Conservation (phyloP, 192 early-diverging fungal genomes). For the Coemansia sp. region DNA sequence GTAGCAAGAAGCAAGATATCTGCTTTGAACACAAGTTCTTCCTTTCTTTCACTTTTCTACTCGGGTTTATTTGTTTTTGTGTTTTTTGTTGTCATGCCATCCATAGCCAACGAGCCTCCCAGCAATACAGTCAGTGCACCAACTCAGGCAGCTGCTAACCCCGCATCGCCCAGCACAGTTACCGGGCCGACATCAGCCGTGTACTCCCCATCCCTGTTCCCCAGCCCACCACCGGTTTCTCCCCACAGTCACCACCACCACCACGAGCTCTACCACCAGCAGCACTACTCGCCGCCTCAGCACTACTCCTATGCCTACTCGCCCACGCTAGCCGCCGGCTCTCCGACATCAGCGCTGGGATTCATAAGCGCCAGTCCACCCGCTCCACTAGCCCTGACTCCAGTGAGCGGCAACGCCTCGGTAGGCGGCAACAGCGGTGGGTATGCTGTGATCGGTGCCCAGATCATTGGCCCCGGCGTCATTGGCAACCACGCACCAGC, state of each 20-base stretch:
- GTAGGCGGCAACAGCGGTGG: background rate
- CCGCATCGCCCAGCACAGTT: background rate
- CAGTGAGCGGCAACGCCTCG: background rate
- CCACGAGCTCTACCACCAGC: conserved; percentile 5
- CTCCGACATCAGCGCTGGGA: conserved; percentile 16
- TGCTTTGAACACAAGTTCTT: background rate
- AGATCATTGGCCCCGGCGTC: conserved; percentile 9
- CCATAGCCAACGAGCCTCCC: conserved; percentile 19
- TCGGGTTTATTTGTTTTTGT: background rate
- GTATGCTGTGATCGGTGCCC: conserved; percentile 17
- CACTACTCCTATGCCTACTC: conserved; percentile 11
- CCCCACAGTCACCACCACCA: conserved; percentile 4
- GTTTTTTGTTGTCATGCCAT: conserved; percentile 23
- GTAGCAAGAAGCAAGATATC: background rate
- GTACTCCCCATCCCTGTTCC: background rate
- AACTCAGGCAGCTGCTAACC: background rate
- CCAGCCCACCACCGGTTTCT: background rate
- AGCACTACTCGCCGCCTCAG: conserved; percentile 10
- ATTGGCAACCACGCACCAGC: conserved; percentile 1
- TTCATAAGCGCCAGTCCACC: conserved; percentile 15
- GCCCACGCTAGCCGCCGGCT: conserved; percentile 6
- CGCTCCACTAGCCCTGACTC: conserved; percentile 3
- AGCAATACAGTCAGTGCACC: background rate
- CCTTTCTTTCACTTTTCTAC: background rate
- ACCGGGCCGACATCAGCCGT: background rate